Conservation (phyloP, 1,284 basidiomycete species). For the Tetrapyrgos nigripes region DNA sequence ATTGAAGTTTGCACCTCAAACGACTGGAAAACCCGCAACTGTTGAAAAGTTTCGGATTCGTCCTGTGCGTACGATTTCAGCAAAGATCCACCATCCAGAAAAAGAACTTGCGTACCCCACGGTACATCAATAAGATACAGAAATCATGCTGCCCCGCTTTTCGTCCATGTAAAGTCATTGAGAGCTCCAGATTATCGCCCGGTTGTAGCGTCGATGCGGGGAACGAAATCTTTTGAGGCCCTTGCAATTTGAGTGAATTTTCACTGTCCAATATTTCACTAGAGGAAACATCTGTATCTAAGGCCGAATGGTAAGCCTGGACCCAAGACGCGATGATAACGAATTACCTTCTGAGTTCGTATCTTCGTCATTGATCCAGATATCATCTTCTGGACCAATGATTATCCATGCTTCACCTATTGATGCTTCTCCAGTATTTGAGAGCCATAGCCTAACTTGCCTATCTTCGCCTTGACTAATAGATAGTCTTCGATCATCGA, state of each 20-base stretch:
- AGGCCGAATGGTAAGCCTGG: slow-evolving; percentile 1
- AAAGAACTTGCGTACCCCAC: slow-evolving; percentile 56
- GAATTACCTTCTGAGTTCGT: slow-evolving; percentile 16
- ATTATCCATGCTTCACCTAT: slow-evolving; percentile 77
- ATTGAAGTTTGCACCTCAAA: slow-evolving; percentile 67
- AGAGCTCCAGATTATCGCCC: slow-evolving; percentile 53
- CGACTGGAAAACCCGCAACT: slow-evolving; percentile 56
- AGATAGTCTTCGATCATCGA: slow-evolving; percentile 55
- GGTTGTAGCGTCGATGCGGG: slow-evolving; percentile 46
- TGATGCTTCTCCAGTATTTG: slow-evolving; percentile 61
- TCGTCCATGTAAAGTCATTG: slow-evolving; percentile 60
- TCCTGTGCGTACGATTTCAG: slow-evolving; percentile 38
- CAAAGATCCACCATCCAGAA: slow-evolving; percentile 8
- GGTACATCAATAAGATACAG: slow-evolving; percentile 68
- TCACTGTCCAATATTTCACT: slow-evolving; percentile 50
- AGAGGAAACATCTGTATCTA: slow-evolving; percentile 23
- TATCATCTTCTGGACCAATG: slow-evolving; percentile 59
- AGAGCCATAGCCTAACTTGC: slow-evolving; percentile 58
- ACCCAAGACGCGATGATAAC: not conserved
- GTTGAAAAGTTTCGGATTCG: slow-evolving; percentile 56
- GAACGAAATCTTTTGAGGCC: slow-evolving; percentile 55
- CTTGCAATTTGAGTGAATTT: slow-evolving; percentile 60
- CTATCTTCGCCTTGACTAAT: slow-evolving; percentile 71
- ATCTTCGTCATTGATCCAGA: slow-evolving; percentile 51
- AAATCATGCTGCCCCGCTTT: slow-evolving; percentile 56